Percentiles rank a stretch among this genome's conserved stretches.
phyloP scores from a whole-genome alignment of 371 early-diverging fungal genomes.

The Mortierella sp. region DNA sequence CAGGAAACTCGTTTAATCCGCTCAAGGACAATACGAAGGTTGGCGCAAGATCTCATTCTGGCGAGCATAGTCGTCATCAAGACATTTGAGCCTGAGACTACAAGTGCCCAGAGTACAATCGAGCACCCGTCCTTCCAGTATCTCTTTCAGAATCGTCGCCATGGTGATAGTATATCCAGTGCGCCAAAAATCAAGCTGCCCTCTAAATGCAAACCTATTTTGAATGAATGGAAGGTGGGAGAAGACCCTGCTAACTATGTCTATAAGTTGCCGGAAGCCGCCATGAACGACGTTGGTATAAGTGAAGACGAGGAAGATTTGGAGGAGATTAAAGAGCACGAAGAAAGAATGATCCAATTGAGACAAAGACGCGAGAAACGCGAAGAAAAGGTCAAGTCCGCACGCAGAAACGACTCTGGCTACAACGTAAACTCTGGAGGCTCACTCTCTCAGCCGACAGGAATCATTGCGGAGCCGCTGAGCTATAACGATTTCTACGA shows the following conservation, averaged over 20 bases:
- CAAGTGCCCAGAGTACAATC: background rate
- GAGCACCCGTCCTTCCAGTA: conserved; percentile 9
- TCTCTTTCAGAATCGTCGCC: conserved; percentile 9
- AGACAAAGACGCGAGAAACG: conserved; percentile 31
- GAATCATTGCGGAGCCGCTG: conserved; percentile 3
- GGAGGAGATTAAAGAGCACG: conserved; percentile 17
- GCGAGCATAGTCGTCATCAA: conserved; percentile 16
- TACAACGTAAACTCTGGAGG: conserved; percentile 18
- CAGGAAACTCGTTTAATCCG: conserved; percentile 23
- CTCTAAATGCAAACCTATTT: conserved; percentile 4
- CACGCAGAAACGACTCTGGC: conserved; percentile 13
- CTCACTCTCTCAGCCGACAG: conserved; percentile 38
- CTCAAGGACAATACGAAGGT: conserved; percentile 14
- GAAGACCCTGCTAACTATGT: conserved; percentile 17
- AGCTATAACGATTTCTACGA: background rate
- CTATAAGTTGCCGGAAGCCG: background rate
- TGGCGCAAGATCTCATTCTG: conserved; percentile 37
- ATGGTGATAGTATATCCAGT: background rate
- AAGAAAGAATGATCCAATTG: conserved; percentile 23
- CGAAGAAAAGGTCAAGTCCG: background rate
- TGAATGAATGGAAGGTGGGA: conserved; percentile 28
- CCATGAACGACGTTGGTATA: background rate
- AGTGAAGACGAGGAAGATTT: conserved; percentile 13
- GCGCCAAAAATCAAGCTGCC: background rate
- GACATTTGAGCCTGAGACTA: conserved; percentile 4